Evolutionary conservation across 305 asterid species (phyloP).

Genomic region (Fraxinus xanthoxyloides): DNA sequence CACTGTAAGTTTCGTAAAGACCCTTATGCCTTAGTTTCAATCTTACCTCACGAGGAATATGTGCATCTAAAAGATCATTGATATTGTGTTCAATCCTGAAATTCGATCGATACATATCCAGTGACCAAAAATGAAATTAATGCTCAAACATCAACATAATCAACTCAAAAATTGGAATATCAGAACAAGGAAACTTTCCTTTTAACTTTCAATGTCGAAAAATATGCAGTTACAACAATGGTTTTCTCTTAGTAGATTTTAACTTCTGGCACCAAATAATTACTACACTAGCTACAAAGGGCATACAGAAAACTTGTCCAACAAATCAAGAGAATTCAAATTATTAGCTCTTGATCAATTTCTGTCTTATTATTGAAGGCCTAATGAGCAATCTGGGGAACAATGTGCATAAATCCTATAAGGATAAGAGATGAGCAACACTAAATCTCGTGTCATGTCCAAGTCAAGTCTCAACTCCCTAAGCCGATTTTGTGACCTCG

Average conservation of each 20-base stretch:
- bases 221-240: not conserved
- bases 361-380: slow-evolving; percentile 3
- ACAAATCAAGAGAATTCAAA: not conserved
- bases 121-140: not conserved
- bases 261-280: not conserved
- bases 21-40: too few species aligned
- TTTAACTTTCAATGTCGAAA: not conserved
- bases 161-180: not conserved
- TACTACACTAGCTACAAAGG: slow-evolving; percentile 9
- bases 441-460: slow-evolving; percentile 7
- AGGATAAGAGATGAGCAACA: slow-evolving; percentile 1
- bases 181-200: not conserved
- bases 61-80: too few species aligned
- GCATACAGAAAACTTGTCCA: not conserved
- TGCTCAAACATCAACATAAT: not conserved
- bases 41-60: too few species aligned
- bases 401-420: not conserved
- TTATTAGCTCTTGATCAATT: slow-evolving; percentile 6
- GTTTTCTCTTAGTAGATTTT: not conserved
- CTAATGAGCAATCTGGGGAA: not conserved
- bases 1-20: not conserved
- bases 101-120: too few species aligned
- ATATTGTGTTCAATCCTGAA: not conserved
- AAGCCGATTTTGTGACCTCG: slow-evolving; percentile 71
- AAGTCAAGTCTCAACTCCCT: slow-evolving; percentile 23